A percentile compares a stretch with the other conserved stretches of the same genome.
Evolutionary conservation across 2,329 filamentous ascomycete species (phyloP).

Genomic region (Penicillium sp.): DNA sequence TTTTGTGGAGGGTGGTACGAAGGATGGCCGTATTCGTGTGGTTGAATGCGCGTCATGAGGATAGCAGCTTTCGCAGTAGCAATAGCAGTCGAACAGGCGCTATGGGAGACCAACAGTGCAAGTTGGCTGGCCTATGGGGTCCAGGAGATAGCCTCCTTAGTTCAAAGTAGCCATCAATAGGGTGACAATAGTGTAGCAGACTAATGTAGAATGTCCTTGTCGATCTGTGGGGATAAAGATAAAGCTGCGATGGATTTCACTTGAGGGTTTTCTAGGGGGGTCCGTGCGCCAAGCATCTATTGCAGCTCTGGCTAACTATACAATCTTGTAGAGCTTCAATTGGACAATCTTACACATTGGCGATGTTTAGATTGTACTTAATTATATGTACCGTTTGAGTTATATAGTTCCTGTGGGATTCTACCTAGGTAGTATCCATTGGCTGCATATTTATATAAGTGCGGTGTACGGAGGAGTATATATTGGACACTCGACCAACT

Average conservation of each 20-base stretch:
- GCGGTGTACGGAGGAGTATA: neutral
- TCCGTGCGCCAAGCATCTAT: slow-evolving; percentile 2
- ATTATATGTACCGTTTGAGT: too few relatives aligned
- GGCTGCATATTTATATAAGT: neutral
- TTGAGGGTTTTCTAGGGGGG: slow-evolving; percentile 1
- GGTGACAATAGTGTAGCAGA: neutral
- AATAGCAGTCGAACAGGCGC: neutral
- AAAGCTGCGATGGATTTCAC: slow-evolving; percentile 3
- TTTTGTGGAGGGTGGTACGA: slow-evolving; percentile 1
- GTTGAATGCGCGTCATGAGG: slow-evolving; percentile 6
- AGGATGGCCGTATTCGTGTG: slow-evolving; percentile 6
- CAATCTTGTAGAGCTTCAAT: neutral
- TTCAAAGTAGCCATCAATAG: neutral
- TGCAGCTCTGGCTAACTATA: neutral
- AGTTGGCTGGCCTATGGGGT: neutral
- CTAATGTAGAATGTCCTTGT: slow-evolving; percentile 1
- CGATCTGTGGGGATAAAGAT: slow-evolving; percentile 10
- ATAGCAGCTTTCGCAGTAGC: neutral
- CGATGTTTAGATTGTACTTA: neutral
- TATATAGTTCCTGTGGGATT: neutral
- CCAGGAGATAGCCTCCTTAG: neutral
- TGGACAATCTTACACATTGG: neutral
- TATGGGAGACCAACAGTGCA: neutral
- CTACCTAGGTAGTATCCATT: neutral
- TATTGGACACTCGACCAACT: neutral